Evolutionary conservation across 129 eudicot genomes (phyloP).

Genomic region (Flaveria robusta): DNA sequence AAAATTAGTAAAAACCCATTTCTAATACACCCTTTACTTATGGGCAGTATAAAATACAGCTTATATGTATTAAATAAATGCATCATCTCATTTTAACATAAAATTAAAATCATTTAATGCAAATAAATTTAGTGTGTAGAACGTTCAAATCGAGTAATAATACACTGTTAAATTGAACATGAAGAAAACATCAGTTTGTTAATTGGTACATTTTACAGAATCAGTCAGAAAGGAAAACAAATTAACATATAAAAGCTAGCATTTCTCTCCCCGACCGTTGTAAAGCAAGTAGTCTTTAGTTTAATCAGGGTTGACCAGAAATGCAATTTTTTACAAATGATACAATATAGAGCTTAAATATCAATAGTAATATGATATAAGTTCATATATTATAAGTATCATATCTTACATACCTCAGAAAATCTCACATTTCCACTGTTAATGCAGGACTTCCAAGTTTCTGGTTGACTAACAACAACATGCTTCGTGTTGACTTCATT

Average conservation of each 20-base stretch:
- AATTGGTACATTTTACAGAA: conserved; percentile 7
- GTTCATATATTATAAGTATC: conserved; percentile 22
- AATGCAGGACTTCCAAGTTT: conserved; percentile 25
- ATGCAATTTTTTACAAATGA: conserved; percentile 32
- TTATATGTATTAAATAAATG: background rate
- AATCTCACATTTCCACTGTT: conserved; percentile 14
- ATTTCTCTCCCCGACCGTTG: conserved; percentile 1
- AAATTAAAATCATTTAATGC: background rate
- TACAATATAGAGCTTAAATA: conserved; percentile 17
- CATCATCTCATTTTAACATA: background rate
- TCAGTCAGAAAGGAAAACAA: conserved; percentile 13
- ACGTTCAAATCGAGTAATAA: background rate
- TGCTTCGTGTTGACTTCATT: conserved; percentile 41
- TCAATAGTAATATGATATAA: conserved; percentile 23
- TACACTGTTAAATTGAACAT: background rate
- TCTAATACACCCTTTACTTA: too few relatives aligned
- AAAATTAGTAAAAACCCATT: too few relatives aligned
- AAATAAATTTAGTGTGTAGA: background rate
- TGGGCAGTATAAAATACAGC: background rate
- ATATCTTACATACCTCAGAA: conserved; percentile 28
- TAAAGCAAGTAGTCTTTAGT: conserved; percentile 24
- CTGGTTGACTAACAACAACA: conserved; percentile 25
- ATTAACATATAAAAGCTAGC: conserved; percentile 4
- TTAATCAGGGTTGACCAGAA: conserved; percentile 20
- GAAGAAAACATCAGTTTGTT: conserved; percentile 11